Base-by-base conservation (phyloP, 1,139 yeast species). In the Sugiyamaella pinicola region DNA sequence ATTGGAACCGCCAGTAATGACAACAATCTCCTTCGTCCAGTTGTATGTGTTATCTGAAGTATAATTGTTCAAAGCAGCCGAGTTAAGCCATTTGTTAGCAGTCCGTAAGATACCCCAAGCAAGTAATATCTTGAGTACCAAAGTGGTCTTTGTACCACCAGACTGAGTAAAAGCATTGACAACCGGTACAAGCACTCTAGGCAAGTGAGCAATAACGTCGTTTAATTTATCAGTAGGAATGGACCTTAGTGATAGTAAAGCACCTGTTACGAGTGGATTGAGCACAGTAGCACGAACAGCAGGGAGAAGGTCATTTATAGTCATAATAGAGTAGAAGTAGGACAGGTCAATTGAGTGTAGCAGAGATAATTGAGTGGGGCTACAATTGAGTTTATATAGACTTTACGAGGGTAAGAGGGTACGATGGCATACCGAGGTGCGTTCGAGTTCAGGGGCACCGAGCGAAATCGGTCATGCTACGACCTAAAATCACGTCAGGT, bases 1-100 rank as follows among this genome's bases (percentile, higher is more conserved):
- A 13, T 68, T 64, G 22, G 71, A 68, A 15, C 71, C 76, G 4
- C 77, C 76, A 0, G 77, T 73, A 53, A 71, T 63, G 8, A 48
- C 28, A 7, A 43, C 35, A 10, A 48, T 33, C 40, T 48, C 51
- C 7, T 41, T 40, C 10, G 51, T 19, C 51, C 45, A 48, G 15
- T 48, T 45, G 26, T 43, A 48, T 7, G 21, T 26, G 9, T 18
- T 22, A 22, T 39, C 51, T 2, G 51, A 31, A 7, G 21, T 24
- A 26, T 26, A 40, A 24, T 48, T 48, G 26, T 48, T 48, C 12
- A 40, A 21, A 12, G 13, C 29, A 3, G 15, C 17, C 9, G 15
- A 18, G 41, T 48, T 48, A 12, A 48, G 35, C 29, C 45, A 41
- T 10, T 22, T 33, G 18, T 48, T 48, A n/a, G 19, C 38, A 12